Evolutionary conservation across 305 asterid species (phyloP).

Genomic region (Fraxinus sp.): DNA sequence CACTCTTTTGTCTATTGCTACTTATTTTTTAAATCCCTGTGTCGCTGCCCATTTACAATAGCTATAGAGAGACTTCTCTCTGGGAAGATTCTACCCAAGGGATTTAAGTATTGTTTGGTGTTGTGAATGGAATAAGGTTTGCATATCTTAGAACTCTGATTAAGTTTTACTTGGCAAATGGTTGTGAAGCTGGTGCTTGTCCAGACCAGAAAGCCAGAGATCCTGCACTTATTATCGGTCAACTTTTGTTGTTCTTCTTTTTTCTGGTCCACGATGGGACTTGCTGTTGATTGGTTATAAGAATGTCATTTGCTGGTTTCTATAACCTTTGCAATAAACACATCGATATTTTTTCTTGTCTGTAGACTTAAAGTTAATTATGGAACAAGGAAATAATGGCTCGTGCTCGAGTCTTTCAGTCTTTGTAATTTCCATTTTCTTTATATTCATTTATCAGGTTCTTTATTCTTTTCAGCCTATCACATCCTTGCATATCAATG

Average conservation of each 20-base stretch:
- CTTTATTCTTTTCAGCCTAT: conserved; percentile 3
- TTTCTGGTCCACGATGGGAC: background rate
- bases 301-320: background rate
- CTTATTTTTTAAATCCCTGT: background rate
- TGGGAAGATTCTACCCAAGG: background rate
- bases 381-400: background rate
- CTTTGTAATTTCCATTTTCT: background rate
- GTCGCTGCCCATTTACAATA: background rate
- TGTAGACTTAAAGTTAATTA: background rate
- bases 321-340: background rate
- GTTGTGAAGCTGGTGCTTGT: background rate
- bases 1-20: background rate
- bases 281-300: background rate
- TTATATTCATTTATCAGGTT: background rate
- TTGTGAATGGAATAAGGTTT: background rate
- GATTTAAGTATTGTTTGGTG: background rate
- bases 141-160: background rate
- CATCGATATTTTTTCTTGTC: background rate
- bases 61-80: background rate
- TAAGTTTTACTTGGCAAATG: background rate
- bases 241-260: background rate
- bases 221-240: background rate
- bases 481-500: background rate
- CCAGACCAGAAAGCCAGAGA: background rate
- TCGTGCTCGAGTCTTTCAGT: background rate